Base-by-base conservation (phyloP, 2,329 filamentous ascomycete species). In the Kalmusia sp. region DNA sequence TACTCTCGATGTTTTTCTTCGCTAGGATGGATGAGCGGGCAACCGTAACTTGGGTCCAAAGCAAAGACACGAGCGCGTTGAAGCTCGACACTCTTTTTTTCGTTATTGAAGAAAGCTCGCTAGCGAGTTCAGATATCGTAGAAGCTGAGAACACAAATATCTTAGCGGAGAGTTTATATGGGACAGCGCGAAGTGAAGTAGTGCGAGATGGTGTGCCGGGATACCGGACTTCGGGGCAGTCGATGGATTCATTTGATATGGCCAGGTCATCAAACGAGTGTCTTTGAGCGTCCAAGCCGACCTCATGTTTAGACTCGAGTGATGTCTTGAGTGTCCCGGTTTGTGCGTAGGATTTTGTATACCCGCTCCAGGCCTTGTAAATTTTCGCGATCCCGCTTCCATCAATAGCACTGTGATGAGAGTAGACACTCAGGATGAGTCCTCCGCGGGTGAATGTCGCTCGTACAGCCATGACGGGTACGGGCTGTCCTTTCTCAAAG, bases 381-480 rank as follows among this genome's bases (percentile, higher is more conserved):
- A 67, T 48, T 14, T 43, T 53, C 6, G 54, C 49, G 9, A 63
- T 55, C 0, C 61, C 63, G 3, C 38, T 53, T 4, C 61, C 62
- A 40, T 69, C 66, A 8, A 57, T 30, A 14, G 63, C 55, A 22
- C 50, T 56, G 49, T 72, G 68, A 50, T 69, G 58, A 7, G 55
- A 51, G 54, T 67, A 70, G 1, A 63, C 46, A 35, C 66, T 70
- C 17, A 71, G 39, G 7, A 70, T 52, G 7, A 70, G 52, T 1
- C 68, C 68, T n/a, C 63, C 64, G 1, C 56, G 58, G 14, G 70
- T 61, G 40, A 68, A 70, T 8, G 55, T 63, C 7, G 62, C 62
- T 40, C 68, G 62, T 2, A 60, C 45, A 7, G 61, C 59, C 11
- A 71, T 54, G 6, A 54, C 61, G 2, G 68, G 64, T 7, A 64